Conservation (phyloP, 75 land plant genomes). For the Ceratopteris richardii region DNA sequence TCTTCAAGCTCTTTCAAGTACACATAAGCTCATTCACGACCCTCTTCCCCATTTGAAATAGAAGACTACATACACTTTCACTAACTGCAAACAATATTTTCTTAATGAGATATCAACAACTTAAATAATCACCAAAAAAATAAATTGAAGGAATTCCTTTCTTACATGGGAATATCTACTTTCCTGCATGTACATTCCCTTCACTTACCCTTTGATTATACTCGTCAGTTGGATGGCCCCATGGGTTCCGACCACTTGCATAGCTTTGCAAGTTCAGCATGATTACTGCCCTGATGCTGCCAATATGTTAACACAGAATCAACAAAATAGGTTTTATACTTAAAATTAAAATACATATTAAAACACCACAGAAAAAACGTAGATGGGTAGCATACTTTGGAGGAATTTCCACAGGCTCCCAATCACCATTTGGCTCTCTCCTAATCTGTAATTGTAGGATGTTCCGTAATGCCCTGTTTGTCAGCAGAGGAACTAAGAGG, state of each 20-base stretch:
- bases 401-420: conserved; percentile 8
- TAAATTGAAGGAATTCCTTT: too few relatives aligned
- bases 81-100: not conserved
- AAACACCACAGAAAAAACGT: too few relatives aligned
- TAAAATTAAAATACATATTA: too few relatives aligned
- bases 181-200: too few relatives aligned
- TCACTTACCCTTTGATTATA: conserved; percentile 68
- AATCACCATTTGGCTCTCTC: not conserved
- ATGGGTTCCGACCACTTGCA: conserved; percentile 90
- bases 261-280: conserved; percentile 81
- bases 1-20: too few relatives aligned
- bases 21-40: too few relatives aligned
- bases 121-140: not conserved
- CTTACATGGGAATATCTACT: not conserved
- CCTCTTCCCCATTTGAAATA: too few relatives aligned
- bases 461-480: conserved; percentile 2
- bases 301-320: not conserved
- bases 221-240: conserved; percentile 68
- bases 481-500: not conserved
- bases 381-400: conserved; percentile 5
- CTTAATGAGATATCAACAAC: not conserved
- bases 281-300: conserved; percentile 83
- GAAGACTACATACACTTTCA: too few relatives aligned
- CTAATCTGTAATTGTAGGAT: not conserved
- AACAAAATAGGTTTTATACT: not conserved